Evolutionary conservation across 129 eudicot genomes (phyloP), one percentile per base, ranked within the genome.

Genomic region (Flaveria bidentis): DNA sequence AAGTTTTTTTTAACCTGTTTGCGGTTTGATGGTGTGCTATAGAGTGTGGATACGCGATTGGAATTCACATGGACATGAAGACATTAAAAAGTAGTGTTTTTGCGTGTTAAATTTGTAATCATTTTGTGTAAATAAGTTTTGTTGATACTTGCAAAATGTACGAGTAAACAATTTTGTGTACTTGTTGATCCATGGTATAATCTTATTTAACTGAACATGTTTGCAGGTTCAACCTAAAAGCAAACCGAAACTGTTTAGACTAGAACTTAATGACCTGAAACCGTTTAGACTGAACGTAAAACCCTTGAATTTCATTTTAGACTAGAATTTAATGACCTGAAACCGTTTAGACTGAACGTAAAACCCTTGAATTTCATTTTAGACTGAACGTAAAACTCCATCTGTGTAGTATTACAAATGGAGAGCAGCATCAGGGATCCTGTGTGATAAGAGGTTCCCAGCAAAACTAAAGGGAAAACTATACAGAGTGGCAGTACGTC

Each of bases 31-130:
- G 65, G 26, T 22, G 53, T 56, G 67, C 28, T 66, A 79, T 64
- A 80, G 75, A 26, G 84, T 65, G 79, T 80, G 75, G 69, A 80
- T 73, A 73, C 79, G 39, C 74, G 28, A 58, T 78, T 78, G 82
- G 77, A 61, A 36, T 15, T 47, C 53, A 63, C 58, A n/a, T 47
- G 41, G 78, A 62, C 62, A 25, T 75, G 9, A 18, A 51, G 13
- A 72, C 33, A n/a, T 65, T 22, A 22, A n/a, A 30, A 6, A 13
- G 20, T 63, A n/a, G 61, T 62, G 10, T 42, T 52, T 65, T 80
- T 53, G 70, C 16, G 33, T 55, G 1, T 28, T 80, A 69, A 67
- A 79, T 9, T n/a, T 80, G 69, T 80, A 66, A 56, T 80, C 3
- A 52, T 66, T 63, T 42, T 55, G 17, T 74, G 79, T 80, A 80